phyloP scores from a whole-genome alignment of 2,329 filamentous ascomycete genomes.

The Lecanoromycetidae sp. region DNA sequence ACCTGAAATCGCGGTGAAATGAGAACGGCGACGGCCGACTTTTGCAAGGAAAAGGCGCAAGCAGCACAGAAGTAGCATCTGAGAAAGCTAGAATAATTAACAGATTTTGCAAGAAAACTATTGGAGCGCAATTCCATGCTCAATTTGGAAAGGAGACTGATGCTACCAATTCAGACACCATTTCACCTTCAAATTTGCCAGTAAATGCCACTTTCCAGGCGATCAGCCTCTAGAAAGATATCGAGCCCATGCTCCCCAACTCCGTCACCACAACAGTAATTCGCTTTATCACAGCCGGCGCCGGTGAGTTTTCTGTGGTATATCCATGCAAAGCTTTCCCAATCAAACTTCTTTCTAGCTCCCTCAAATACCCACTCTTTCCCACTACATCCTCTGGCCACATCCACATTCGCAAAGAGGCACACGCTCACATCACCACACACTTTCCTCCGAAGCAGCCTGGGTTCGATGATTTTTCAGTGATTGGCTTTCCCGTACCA shows the following conservation, averaged over 20 bases:
- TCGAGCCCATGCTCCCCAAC: conserved; percentile 1
- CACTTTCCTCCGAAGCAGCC: conserved; percentile 13
- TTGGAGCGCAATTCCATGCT: too few relatives aligned
- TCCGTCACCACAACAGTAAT: background rate
- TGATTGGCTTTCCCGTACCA: background rate
- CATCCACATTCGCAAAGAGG: background rate
- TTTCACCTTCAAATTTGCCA: background rate
- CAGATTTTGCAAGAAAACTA: too few relatives aligned
- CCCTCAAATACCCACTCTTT: too few relatives aligned
- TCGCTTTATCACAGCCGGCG: background rate
- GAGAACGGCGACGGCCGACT: too few relatives aligned
- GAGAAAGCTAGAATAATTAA: too few relatives aligned
- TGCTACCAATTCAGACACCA: background rate
- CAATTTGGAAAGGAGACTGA: background rate
- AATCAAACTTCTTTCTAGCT: too few relatives aligned
- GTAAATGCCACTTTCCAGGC: conserved; percentile 7
- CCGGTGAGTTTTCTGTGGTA: conserved; percentile 3
- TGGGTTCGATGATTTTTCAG: background rate
- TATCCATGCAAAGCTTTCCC: conserved; percentile 9
- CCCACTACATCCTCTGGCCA: background rate
- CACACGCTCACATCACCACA: conserved; percentile 12
- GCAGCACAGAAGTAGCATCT: too few relatives aligned
- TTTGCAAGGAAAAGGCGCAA: too few relatives aligned
- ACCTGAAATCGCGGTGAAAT: too few relatives aligned
- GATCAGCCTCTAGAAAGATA: conserved; percentile 4